phyloP scores from a whole-genome alignment of 2,329 filamentous ascomycete genomes.

The Aspergillus aculeatinus region DNA sequence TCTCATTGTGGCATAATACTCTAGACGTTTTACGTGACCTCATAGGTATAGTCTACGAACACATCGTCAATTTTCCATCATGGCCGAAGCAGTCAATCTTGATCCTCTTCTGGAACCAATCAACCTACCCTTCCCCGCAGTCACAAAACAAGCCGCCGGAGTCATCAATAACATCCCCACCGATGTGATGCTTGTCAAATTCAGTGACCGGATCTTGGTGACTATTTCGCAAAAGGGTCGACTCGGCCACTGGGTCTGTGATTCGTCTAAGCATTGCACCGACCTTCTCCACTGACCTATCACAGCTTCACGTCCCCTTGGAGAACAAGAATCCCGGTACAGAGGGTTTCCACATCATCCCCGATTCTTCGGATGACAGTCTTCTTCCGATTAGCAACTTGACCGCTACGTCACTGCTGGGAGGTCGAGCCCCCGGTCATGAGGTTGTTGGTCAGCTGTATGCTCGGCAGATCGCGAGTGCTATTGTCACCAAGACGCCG shows the following conservation, averaged over 20 bases:
- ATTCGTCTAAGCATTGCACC: not conserved
- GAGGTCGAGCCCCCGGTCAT: constrained; percentile 73
- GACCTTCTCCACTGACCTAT: constrained; percentile 11
- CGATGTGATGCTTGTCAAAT: constrained; percentile 69
- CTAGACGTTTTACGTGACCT: not conserved
- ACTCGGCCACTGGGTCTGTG: constrained; percentile 83
- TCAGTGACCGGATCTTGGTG: constrained; percentile 86
- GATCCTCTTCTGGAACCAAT: constrained; percentile 41
- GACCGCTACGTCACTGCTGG: constrained; percentile 82
- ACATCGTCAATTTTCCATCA: constrained; percentile 8
- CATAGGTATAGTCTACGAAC: not conserved
- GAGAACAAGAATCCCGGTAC: constrained; percentile 37
- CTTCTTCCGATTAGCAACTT: constrained; percentile 77
- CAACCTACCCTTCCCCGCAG: constrained; percentile 65
- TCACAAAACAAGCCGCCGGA: constrained; percentile 59
- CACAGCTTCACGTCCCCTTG: constrained; percentile 33
- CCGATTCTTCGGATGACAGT: constrained; percentile 49
- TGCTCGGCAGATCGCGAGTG: constrained; percentile 83
- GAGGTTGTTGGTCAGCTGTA: constrained; percentile 85
- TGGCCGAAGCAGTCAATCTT: constrained; percentile 28
- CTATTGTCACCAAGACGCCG: constrained; percentile 69
- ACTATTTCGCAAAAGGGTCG: constrained; percentile 84
- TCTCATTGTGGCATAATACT: not conserved
- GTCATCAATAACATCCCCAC: constrained; percentile 68
- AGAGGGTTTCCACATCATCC: constrained; percentile 40